Conservation (phyloP, 768 basidiomycete genomes). For the Strobilomyces dryophilus region DNA sequence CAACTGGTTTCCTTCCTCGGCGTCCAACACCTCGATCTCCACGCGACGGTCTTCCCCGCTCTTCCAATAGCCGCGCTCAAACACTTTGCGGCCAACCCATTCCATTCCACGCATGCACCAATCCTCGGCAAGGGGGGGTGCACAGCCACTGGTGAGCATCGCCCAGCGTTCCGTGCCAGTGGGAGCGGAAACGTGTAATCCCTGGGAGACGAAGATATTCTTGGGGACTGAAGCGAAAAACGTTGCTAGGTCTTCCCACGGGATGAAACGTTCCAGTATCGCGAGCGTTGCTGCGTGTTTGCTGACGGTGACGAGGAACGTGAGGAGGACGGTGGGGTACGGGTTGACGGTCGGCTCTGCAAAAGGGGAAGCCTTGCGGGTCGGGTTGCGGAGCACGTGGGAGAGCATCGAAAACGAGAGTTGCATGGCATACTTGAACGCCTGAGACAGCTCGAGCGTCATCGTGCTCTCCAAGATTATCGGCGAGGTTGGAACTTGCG, state of each 20-base stretch:
- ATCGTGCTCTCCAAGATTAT: constrained; percentile 31
- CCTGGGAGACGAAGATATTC: constrained; percentile 45
- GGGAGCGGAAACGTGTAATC: constrained; percentile 31
- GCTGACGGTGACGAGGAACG: constrained; percentile 78
- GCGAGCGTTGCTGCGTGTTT: constrained; percentile 59
- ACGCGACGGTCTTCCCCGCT: constrained; percentile 56
- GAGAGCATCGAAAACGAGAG: constrained; percentile 77
- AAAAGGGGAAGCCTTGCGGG: constrained; percentile 55
- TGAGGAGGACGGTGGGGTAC: constrained; percentile 81
- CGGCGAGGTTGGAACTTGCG: constrained; percentile 22
- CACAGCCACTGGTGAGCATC: constrained; percentile 66
- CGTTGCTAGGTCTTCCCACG: constrained; percentile 71
- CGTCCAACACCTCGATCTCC: constrained; percentile 80
- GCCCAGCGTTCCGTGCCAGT: constrained; percentile 49
- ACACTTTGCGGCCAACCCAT: constrained; percentile 89
- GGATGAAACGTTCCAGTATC: constrained; percentile 71
- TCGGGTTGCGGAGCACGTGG: constrained; percentile 61
- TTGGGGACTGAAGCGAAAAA: constrained; percentile 64
- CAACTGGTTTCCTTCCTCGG: constrained; percentile 49
- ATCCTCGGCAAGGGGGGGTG: constrained; percentile 82
- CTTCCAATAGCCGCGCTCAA: constrained; percentile 94
- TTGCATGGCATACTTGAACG: constrained; percentile 72
- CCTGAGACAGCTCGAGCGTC: constrained; percentile 48
- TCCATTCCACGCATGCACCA: constrained; percentile 96
- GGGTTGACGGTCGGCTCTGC: constrained; percentile 66